These are phyloP conservation scores for Pichia sp. DNA, from an alignment of 1,139 yeast genomes.

Conservation along the genomic window DNA sequence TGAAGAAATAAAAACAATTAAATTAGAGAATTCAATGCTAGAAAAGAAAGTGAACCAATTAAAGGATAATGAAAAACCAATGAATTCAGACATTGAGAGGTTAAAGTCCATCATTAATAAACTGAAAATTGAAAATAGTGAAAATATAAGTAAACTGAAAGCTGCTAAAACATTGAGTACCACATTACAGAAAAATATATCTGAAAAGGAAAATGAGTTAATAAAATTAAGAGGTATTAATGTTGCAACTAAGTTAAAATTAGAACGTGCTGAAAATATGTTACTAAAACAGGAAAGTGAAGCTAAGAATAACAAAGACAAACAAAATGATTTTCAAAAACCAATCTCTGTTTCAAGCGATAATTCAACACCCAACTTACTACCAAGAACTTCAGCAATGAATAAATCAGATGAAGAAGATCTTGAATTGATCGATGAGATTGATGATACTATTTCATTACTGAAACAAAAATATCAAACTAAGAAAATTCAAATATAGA, in stretches of 20 bases:
- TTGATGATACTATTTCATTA: conserved; percentile 10
- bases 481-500: neutral
- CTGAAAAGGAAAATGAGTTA: conserved; percentile 13
- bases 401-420: neutral
- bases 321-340: neutral
- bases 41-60: neutral
- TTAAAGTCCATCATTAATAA: neutral
- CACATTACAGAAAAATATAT: conserved; percentile 1
- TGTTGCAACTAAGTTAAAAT: conserved; percentile 17
- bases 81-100: neutral
- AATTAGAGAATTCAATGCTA: neutral
- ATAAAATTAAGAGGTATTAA: conserved; percentile 15
- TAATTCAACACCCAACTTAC: neutral
- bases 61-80: neutral
- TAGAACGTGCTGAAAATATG: conserved; percentile 14
- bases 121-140: conserved; percentile 3
- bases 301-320: neutral
- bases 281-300: neutral
- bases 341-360: too few relatives aligned
- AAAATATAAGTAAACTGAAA: conserved; percentile 1
- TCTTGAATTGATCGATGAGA: neutral
- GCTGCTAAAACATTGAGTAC: conserved; percentile 2
- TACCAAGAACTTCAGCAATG: neutral
- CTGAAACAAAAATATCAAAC: conserved; percentile 8
- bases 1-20: conserved; percentile 11